Evolutionary conservation across 352 stramenopile genomes (phyloP), one percentile per base, ranked within the genome.

Genomic region (Globisporangium perplexum): DNA sequence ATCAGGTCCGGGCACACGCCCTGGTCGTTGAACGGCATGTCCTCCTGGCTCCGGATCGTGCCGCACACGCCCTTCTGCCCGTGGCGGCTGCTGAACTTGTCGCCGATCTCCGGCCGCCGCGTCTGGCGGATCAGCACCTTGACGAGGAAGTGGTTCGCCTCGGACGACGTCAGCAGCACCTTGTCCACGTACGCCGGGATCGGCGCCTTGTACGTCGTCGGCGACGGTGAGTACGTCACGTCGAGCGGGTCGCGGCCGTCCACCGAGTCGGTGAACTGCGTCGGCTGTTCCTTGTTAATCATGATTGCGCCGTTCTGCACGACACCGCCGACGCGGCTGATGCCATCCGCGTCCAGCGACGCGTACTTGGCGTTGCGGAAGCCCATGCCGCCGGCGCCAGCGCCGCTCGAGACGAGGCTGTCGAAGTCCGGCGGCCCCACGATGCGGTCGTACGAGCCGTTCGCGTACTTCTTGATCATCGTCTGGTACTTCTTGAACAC

Each of bases 1-100:
- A 99, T 99, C 35, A 99, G 69, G 73, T 99, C 98, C 0, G 97
- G 97, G 53, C 93, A 98, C 38, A 99, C 89, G 18, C 98, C 98
- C 49, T 93, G 77, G 69, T 99, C 97, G 66, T 97, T 98, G 69
- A 99, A 99, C 24, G 98, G 98, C 92, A 99, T 98, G 80, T 99
- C 97, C 62, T 98, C 96, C 71, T 93, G 83, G 53, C 86, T 86
- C 50, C 81, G 79, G 63, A 98, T 98, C 49, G 97, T 96, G 33
- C 97, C 97, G 69, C 96, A 99, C 55, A 99, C 97, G 63, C 98
- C 98, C 82, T 99, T 99, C 62, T 99, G 97, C 7, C 97, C 98
- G 77, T 99, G 97, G 23, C 97, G 87, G 77, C 89, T 98, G 61
- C 88, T 97, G 69, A 99, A 99, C 73, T 99, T 99, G 71, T 99